Evolutionary conservation across 768 basidiomycete species (phyloP).

Genomic region (Dentipellis sp.): DNA sequence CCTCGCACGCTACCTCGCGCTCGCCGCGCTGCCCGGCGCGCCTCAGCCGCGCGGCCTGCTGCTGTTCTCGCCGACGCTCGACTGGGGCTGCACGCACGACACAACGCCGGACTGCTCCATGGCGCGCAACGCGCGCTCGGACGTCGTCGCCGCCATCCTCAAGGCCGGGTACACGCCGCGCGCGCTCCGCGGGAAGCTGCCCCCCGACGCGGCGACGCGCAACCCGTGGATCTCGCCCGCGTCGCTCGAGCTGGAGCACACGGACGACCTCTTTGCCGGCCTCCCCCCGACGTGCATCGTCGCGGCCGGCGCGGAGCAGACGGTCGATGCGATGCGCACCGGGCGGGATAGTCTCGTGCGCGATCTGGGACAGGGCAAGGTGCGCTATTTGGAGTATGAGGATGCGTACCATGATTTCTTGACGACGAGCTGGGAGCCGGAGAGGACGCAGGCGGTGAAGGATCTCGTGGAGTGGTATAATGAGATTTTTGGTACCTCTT

Average conservation of each 20-base stretch:
- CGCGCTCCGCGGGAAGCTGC: slow-evolving; percentile 10
- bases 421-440: slow-evolving; percentile 16
- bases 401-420: slow-evolving; percentile 23
- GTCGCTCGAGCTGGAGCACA: slow-evolving; percentile 4
- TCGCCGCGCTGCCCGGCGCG: neutral
- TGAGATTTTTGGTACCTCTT: neutral
- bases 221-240: slow-evolving; percentile 13
- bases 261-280: slow-evolving; percentile 16
- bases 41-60: slow-evolving; percentile 2
- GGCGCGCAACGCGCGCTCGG: slow-evolving; percentile 3
- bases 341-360: slow-evolving; percentile 18
- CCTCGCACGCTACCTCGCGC: slow-evolving; percentile 48
- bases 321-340: slow-evolving; percentile 27
- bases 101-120: slow-evolving; percentile 3
- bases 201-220: neutral
- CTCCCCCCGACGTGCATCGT: slow-evolving; percentile 26
- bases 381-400: slow-evolving; percentile 20
- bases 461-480: slow-evolving; percentile 13
- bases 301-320: slow-evolving; percentile 22
- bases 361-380: slow-evolving; percentile 24
- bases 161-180: slow-evolving; percentile 2
- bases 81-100: slow-evolving; percentile 4
- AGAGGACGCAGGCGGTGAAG: slow-evolving; percentile 16
- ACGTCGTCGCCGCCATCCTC: slow-evolving; percentile 3
- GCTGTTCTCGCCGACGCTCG: slow-evolving; percentile 7